Percentiles rank a stretch among this genome's conserved stretches.
phyloP scores from a whole-genome alignment of 169 alveolate species.

The Sarcocystis neurona region DNA sequence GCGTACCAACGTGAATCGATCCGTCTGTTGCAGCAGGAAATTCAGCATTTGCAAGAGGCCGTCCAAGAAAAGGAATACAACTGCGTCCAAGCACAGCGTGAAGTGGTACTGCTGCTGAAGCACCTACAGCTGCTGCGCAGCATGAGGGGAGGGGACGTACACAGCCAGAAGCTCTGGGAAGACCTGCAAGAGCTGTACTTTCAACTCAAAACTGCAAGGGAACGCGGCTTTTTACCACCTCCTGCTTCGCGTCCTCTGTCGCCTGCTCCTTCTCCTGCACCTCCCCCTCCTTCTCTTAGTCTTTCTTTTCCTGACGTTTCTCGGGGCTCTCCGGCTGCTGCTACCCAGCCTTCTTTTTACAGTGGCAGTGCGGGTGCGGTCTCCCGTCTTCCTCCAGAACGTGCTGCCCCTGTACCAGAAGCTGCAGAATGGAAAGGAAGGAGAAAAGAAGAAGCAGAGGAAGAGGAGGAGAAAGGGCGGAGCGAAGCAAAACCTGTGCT shows the following conservation, averaged over 20 bases:
- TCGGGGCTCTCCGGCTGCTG: too few species aligned
- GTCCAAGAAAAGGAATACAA: not conserved
- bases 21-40: not conserved
- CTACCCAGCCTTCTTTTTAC: too few species aligned
- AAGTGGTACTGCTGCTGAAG: not conserved
- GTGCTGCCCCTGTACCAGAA: too few species aligned
- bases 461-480: too few species aligned
- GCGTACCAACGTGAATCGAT: slow-evolving; percentile 28
- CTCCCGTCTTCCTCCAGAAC: too few species aligned
- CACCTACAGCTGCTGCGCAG: not conserved
- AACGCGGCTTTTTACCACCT: not conserved
- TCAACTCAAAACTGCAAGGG: slow-evolving; percentile 6
- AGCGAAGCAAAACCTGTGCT: too few species aligned
- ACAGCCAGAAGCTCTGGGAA: not conserved
- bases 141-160: not conserved
- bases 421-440: too few species aligned
- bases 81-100: not conserved
- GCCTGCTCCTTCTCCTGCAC: not conserved
- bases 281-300: not conserved
- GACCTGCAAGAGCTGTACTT: not conserved
- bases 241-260: not conserved
- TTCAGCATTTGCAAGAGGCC: not conserved
- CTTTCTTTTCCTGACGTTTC: not conserved
- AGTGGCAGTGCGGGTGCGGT: too few species aligned
- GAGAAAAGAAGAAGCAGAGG: too few species aligned